Conservation (phyloP, 176 grass and related monocot genomes). For the Triticum monococcum region DNA sequence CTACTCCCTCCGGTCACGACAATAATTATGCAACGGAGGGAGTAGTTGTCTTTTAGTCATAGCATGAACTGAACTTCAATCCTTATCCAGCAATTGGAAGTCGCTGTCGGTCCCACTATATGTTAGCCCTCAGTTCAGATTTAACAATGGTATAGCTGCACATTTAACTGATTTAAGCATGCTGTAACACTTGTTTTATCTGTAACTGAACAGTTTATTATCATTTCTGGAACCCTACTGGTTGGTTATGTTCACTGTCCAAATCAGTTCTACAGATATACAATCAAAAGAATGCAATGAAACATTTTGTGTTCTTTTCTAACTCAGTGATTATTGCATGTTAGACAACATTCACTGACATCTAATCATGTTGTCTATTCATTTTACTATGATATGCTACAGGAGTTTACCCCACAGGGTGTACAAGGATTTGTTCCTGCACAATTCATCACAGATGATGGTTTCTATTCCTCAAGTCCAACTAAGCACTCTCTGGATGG, state of each 20-base stretch:
- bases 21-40: no score
- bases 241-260: background rate
- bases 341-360: background rate
- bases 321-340: background rate
- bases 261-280: background rate
- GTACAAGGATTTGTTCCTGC: slow-evolving; percentile 65
- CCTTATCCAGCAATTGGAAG: slow-evolving; percentile 14
- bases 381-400: slow-evolving; percentile 24
- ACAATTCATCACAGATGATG: slow-evolving; percentile 71
- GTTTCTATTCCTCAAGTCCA: slow-evolving; percentile 90
- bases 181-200: no score
- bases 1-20: background rate
- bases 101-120: background rate
- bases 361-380: slow-evolving; percentile 10
- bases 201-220: no score
- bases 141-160: background rate
- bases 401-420: slow-evolving; percentile 60
- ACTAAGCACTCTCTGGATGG: slow-evolving; percentile 84
- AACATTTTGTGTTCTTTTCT: background rate
- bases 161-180: no score
- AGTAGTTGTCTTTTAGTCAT: background rate
- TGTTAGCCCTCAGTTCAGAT: slow-evolving; percentile 3
- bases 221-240: background rate
- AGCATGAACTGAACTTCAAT: slow-evolving; percentile 6
- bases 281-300: background rate